Evolutionary conservation across 1,284 basidiomycete species (phyloP), one percentile per base, ranked within the genome.

Genomic region (Chondrostereum purpureum): DNA sequence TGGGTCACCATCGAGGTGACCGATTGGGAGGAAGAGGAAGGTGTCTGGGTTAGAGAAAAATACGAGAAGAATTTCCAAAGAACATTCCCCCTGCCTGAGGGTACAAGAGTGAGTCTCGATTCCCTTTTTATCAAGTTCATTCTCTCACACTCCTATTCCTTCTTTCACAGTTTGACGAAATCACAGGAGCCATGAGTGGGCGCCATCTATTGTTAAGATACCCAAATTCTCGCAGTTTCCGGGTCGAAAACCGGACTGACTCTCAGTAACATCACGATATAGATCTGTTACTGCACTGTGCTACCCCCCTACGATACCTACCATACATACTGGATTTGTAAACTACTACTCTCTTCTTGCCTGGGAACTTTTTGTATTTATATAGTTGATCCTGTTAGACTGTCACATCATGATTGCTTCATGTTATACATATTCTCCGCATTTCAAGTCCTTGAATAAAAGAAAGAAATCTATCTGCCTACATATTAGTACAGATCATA

Each of bases 141-240:
- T 24, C 50, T 43, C 45, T 33, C 18, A n/a, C n/a, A n/a, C n/a
- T n/a, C n/a, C n/a, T n/a, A n/a, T 24, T 47, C 24, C 5, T 43
- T 37, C n/a, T 31, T 41, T 10, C n/a, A 23, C 50, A 85, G 82
- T 83, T 83, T 50, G 78, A 83, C 52, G 79, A 83, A 55, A 72
- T 86, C 47, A 72, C 69, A 36, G 80, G 81, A 10, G 70, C 75
- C 16, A 77, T 79, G 69, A 75, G 77, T 48, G 73, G 72, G 49
- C 71, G 69, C 50, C 69, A 66, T 49, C 68, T 86, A 33, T 72
- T 72, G 48, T 59, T 86, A 53, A 74, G 75, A 56, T 83, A 84
- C 53, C 83, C 83, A 34, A 84, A 81, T 55, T 72, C 77, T 67
- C 75, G 74, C 43, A 75, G 69, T 36, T 65, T 72, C 49, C 66